Percentiles rank a stretch among this genome's conserved stretches.
Conservation (phyloP, 441 rosid species). For the Gossypium davidsonii region DNA sequence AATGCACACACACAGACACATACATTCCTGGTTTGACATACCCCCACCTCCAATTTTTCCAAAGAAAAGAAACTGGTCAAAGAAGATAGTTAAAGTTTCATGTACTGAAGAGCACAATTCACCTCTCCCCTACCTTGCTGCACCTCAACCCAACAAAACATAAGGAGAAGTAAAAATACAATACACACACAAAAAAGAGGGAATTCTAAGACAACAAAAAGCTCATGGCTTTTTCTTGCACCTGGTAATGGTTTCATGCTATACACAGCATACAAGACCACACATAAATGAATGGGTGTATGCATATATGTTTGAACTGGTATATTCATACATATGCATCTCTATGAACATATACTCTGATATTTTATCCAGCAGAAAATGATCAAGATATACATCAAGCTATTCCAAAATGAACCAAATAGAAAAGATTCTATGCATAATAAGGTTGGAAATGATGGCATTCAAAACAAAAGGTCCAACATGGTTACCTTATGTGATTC, state of each 20-base stretch:
- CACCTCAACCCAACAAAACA: neutral
- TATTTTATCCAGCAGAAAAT: neutral
- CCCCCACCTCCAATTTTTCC: neutral
- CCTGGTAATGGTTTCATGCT: slow-evolving; percentile 3
- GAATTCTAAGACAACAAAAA: neutral
- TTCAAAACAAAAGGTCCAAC: neutral
- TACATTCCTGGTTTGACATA: neutral
- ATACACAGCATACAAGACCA: neutral
- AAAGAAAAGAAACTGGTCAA: neutral
- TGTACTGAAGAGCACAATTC: neutral
- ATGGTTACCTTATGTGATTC: slow-evolving; percentile 56
- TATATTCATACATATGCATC: neutral
- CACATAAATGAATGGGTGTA: neutral
- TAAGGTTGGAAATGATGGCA: slow-evolving; percentile 3
- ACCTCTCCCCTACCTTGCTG: neutral
- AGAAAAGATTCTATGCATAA: neutral
- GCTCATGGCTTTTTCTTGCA: slow-evolving; percentile 8
- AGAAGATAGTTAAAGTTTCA: neutral
- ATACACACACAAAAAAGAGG: neutral
- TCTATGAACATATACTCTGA: neutral
- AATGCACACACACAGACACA: no score
- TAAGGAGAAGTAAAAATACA: neutral
- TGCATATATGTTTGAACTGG: neutral
- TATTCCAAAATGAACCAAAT: slow-evolving; percentile 7
- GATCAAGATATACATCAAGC: neutral